Percentiles rank a stretch among this genome's conserved stretches.
Evolutionary conservation across 2,329 filamentous ascomycete genomes (phyloP).

Genomic region (Sclerotinia subarctica): DNA sequence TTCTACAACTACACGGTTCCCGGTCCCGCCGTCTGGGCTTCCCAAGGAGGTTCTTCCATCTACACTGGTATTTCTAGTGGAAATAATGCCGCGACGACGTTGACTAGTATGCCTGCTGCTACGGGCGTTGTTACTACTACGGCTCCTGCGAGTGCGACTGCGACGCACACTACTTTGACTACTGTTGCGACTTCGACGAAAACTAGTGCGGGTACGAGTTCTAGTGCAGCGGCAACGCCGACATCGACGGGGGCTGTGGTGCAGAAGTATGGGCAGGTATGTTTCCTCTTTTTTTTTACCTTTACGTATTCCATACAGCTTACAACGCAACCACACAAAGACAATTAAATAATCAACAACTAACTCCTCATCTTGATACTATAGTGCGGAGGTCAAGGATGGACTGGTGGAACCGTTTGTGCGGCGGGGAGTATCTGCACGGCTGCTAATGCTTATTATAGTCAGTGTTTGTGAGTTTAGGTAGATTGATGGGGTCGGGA

Average conservation of each 20-base stretch:
- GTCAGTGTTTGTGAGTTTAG: conserved; percentile 28
- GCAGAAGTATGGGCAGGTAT: conserved; percentile 26
- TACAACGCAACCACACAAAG: too few species aligned
- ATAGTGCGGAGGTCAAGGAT: conserved; percentile 30
- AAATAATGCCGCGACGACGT: neutral
- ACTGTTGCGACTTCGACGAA: neutral
- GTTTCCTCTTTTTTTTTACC: neutral
- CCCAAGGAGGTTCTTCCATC: conserved; percentile 18
- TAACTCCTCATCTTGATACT: neutral
- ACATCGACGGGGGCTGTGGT: conserved; percentile 1
- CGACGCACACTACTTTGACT: neutral
- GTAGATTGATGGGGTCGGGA: too few species aligned
- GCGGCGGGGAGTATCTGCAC: conserved; percentile 26
- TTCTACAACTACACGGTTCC: conserved; percentile 36
- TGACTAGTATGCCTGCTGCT: neutral
- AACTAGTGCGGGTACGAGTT: neutral
- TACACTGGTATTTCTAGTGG: neutral
- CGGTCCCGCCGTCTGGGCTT: conserved; percentile 33
- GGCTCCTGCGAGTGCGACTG: neutral
- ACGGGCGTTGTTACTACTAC: neutral
- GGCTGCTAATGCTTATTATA: conserved; percentile 27
- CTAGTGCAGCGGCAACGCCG: neutral
- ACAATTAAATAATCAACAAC: too few species aligned
- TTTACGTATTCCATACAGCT: too few species aligned
- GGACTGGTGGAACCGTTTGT: conserved; percentile 27